Evolutionary conservation across 352 stramenopile species (phyloP).

Genomic region (Globisporangium abappressorium): DNA sequence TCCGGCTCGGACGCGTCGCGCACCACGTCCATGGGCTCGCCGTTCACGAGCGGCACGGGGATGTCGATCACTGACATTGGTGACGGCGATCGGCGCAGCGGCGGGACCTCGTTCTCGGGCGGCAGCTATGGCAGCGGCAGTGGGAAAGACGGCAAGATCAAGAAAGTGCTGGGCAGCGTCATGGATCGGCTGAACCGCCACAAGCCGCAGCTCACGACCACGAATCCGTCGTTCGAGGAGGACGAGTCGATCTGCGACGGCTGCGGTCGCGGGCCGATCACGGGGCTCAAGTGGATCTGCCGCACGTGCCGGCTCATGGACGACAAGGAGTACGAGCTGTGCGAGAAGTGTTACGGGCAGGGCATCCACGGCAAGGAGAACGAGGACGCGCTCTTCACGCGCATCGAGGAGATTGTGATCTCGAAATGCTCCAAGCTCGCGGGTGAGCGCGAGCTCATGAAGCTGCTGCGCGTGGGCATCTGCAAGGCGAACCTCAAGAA

Average conservation of each 20-base stretch:
- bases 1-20: slow-evolving; percentile 1
- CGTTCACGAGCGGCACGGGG: slow-evolving; percentile 3
- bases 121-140: slow-evolving; percentile 7
- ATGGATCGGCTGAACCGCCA: slow-evolving; percentile 68
- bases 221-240: slow-evolving; percentile 28
- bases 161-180: slow-evolving; percentile 75
- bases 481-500: slow-evolving; percentile 83
- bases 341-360: slow-evolving; percentile 76
- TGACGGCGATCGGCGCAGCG: slow-evolving; percentile 28
- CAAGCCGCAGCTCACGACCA: slow-evolving; percentile 44
- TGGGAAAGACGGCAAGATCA: slow-evolving; percentile 62
- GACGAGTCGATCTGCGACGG: slow-evolving; percentile 65
- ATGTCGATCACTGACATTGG: slow-evolving; percentile 11
- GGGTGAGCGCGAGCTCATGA: slow-evolving; percentile 51
- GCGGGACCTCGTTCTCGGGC: slow-evolving; percentile 17
- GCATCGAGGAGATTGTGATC: slow-evolving; percentile 64
- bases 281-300: slow-evolving; percentile 62
- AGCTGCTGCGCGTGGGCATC: slow-evolving; percentile 63
- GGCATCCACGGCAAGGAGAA: slow-evolving; percentile 68
- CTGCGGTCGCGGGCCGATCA: slow-evolving; percentile 51
- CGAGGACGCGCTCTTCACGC: slow-evolving; percentile 55
- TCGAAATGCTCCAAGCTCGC: slow-evolving; percentile 51
- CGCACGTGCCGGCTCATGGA: slow-evolving; percentile 50
- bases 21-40: slow-evolving; percentile 11
- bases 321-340: slow-evolving; percentile 57